Evolutionary conservation across 2,329 filamentous ascomycete genomes (phyloP), one percentile per base, ranked within the genome.

Genomic region (Neospermospora avenae): DNA sequence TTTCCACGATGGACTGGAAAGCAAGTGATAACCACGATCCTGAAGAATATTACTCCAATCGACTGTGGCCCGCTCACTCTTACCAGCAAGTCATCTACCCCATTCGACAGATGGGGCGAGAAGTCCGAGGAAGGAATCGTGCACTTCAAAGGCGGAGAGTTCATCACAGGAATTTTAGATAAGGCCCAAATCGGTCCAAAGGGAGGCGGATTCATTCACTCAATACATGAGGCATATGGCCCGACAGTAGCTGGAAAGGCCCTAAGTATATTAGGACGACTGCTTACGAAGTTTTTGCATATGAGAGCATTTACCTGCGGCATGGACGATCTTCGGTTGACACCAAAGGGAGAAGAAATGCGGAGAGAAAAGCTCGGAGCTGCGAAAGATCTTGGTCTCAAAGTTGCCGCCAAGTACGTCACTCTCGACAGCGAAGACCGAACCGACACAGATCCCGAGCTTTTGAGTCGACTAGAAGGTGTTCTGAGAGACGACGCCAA

Each of bases 251-350:
- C 95, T 20, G 93, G 95, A 35, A 91, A 91, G 71, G 79, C 96
- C 10, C 84, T 99, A 57, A 96, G 92, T 78, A 89, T 93, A 67
- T 81, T 99, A 58, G 95, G 95, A 57, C 86, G 95, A 59, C 81
- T 99, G 25, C 77, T 99, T 64, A 99, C 95, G 0, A 89, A 93
- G 70, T 88, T 93, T 65, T 81, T 98, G 62, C 90, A 95, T 71
- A 96, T 97, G 87, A 84, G 93, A 55, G 95, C 93, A 1, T 98
- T 98, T 74, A 95, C 91, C 65, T 99, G 95, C 74, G 96, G 96
- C 73, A 96, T 99, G 76, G 93, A 99, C 70, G 96, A 99, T 79
- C 80, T 99, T 60, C 85, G 89, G 60, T 84, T 99, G 55, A 98
- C 93, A 0, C 79, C 83, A 1, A 79, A 89, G 63, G 93, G 95